Evolutionary conservation across 257 asterid genomes (phyloP).

Genomic region (Fraxinus quadrangulata): DNA sequence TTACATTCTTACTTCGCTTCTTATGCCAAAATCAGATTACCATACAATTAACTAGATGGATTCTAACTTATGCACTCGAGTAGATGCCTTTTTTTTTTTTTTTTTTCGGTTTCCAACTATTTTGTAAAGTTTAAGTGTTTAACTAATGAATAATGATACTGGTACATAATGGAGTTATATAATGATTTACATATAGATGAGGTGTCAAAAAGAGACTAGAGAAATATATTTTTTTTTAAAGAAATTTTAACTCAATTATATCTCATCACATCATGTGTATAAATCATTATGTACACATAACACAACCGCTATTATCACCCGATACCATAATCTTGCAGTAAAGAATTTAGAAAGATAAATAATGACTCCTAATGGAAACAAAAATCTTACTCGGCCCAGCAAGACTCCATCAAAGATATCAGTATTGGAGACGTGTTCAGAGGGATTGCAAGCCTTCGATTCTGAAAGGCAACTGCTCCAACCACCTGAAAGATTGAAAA

Average conservation of each 20-base stretch:
- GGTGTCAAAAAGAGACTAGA: no score
- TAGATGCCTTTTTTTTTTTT: not conserved
- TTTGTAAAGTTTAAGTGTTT: not conserved
- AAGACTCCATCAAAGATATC: constrained; percentile 83
- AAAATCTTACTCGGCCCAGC: constrained; percentile 92
- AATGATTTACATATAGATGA: no score
- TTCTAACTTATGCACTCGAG: not conserved
- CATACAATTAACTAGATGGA: not conserved
- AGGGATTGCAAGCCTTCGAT: constrained; percentile 81
- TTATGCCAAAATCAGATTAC: not conserved
- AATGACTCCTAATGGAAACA: not conserved
- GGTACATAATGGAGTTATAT: no score
- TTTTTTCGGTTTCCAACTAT: not conserved
- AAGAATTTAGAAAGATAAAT: not conserved
- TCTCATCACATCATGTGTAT: no score
- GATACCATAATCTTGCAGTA: not conserved
- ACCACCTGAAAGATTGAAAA: constrained; percentile 59
- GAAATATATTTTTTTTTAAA: no score
- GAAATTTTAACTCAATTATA: no score
- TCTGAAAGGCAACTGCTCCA: constrained; percentile 98
- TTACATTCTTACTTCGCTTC: not conserved
- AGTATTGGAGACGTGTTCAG: constrained; percentile 61
- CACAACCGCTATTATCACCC: not conserved
- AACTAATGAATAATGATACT: no score
- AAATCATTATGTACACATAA: no score